Evolutionary conservation across 768 basidiomycete genomes (phyloP).

Genomic region (Lactarius hengduanensis): DNA sequence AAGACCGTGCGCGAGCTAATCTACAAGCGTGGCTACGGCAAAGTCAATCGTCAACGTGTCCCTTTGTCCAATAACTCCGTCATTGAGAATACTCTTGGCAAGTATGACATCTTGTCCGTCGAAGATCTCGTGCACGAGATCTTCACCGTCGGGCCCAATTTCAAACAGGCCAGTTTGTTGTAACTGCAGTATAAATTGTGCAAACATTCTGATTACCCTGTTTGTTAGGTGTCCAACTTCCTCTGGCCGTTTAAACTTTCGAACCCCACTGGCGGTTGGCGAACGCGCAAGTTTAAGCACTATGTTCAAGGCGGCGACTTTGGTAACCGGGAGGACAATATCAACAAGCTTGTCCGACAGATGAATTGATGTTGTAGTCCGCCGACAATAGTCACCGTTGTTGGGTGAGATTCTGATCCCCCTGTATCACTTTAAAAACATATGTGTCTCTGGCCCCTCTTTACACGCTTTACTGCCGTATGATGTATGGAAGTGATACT

Average conservation of each 20-base stretch:
- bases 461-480: constrained; percentile 17
- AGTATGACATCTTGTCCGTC: constrained; percentile 93
- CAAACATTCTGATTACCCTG: background rate
- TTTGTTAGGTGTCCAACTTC: constrained; percentile 75
- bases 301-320: constrained; percentile 96
- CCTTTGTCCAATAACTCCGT: constrained; percentile 91
- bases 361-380: constrained; percentile 62
- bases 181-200: background rate
- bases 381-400: constrained; percentile 8
- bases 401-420: constrained; percentile 17
- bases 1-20: constrained; percentile 96
- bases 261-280: constrained; percentile 98
- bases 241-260: constrained; percentile 99
- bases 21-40: constrained; percentile 99
- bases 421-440: constrained; percentile 36
- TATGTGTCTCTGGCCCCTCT: constrained; percentile 26
- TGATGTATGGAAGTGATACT: constrained; percentile 20
- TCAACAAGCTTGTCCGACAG: constrained; percentile 96
- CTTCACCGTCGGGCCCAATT: constrained; percentile 92
- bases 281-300: constrained; percentile 96
- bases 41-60: constrained; percentile 96
- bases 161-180: constrained; percentile 78
- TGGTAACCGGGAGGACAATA: constrained; percentile 94
- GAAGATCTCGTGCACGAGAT: constrained; percentile 99
- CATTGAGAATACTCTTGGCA: constrained; percentile 88